Evolutionary conservation across 2,329 filamentous ascomycete genomes (phyloP).

Genomic region (Colletotrichum tofieldiae): DNA sequence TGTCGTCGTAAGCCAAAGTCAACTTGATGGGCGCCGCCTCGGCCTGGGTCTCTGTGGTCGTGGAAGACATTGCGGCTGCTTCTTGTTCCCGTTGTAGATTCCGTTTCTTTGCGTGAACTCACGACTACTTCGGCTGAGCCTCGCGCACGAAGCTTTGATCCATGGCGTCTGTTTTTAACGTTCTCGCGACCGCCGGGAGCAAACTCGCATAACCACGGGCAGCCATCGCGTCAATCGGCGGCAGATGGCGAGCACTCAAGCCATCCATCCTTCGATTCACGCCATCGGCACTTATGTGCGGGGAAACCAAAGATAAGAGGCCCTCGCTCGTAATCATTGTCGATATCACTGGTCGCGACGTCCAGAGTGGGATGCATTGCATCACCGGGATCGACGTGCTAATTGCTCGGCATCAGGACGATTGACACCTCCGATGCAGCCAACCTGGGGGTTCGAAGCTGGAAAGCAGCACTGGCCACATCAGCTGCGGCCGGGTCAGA

Average conservation of each 20-base stretch:
- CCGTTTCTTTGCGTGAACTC: background rate
- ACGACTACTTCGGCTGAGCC: background rate
- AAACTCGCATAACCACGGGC: background rate
- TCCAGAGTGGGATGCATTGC: background rate
- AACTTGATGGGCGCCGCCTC: slow-evolving; percentile 17
- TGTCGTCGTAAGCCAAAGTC: slow-evolving; percentile 26
- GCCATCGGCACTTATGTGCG: slow-evolving; percentile 9
- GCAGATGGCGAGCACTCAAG: slow-evolving; percentile 18
- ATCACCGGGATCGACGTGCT: background rate
- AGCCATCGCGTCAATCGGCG: slow-evolving; percentile 8
- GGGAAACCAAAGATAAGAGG: background rate
- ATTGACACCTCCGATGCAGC: too few species aligned
- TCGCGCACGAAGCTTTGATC: too few species aligned
- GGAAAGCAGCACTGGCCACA: too few species aligned
- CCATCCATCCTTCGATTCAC: slow-evolving; percentile 4
- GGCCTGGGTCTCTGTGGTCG: slow-evolving; percentile 73
- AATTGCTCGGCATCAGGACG: background rate
- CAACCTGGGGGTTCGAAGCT: too few species aligned
- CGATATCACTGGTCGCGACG: slow-evolving; percentile 6
- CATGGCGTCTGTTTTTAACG: background rate
- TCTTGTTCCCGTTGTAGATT: background rate
- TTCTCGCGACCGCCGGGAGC: background rate
- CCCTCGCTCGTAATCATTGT: background rate
- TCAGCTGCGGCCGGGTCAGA: too few species aligned
- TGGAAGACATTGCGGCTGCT: slow-evolving; percentile 83